Evolutionary conservation across 2,329 filamentous ascomycete species (phyloP), one percentile per base, ranked within the genome.

Genomic region (Aspergillus pseudoglaucus): DNA sequence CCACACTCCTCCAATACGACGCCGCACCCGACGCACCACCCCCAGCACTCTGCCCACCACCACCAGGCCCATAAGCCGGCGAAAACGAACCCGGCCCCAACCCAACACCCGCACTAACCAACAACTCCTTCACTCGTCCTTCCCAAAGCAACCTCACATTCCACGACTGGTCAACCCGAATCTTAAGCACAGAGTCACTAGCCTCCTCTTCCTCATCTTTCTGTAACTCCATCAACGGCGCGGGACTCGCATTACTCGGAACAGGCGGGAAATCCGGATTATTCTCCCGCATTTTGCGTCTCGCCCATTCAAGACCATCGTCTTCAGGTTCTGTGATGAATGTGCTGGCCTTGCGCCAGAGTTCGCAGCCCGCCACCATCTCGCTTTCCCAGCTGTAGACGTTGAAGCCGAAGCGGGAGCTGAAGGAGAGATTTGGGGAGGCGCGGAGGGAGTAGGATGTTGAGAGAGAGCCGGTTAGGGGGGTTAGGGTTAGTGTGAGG

Each of bases 381-480:
- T 93, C 87, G 63, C 89, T 95, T 73, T 98, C 93, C 73, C 96
- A 98, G 65, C 89, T 95, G 71, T 96, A 97, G 44, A 96, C 87
- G 62, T 98, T 98, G 71, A 98, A 98, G 63, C 94, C 90, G 71
- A 97, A 91, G 44, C 87, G 83, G 18, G 90, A 94, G 54, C 90
- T 93, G 44, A 98, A 79, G 9, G 89, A 87, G 57, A 95, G 81
- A 59, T 89, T 83, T 30, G 81, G 81, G 3, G 89, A 89, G 2
- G 91, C 91, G 61, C 88, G 86, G 42, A 97, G 88, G 0, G 93
- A 88, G 66, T 98, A 98, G 14, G 84, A 95, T 32, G 90, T 88
- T 48, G 87, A 90, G 50, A 98, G 78, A 62, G 88, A 95, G 15
- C 93, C 93, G 82, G 96, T 96, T 43, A 98, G 75, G 3, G 93